Evolutionary conservation across 352 stramenopile genomes (phyloP).

Genomic region (Phytophthora nicotianae): DNA sequence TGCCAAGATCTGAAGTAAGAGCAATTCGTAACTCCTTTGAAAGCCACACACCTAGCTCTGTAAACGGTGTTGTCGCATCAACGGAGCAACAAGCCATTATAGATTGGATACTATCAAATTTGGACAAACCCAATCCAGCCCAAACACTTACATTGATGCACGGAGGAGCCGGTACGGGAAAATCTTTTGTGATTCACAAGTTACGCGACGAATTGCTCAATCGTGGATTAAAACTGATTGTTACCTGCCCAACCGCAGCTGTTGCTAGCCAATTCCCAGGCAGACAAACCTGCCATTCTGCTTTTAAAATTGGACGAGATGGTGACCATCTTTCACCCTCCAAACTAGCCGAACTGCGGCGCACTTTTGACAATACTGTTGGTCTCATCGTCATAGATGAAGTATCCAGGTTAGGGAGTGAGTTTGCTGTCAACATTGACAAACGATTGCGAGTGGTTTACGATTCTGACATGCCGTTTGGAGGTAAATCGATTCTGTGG

Average conservation of each 20-base stretch:
- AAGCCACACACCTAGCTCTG: no score
- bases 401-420: conserved; percentile 8
- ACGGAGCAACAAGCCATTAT: conserved; percentile 1
- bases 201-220: background rate
- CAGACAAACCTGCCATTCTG: conserved; percentile 2
- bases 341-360: conserved; percentile 3
- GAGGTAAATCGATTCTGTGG: background rate
- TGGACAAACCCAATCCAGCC: background rate
- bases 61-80: background rate
- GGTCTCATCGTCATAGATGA: conserved; percentile 1
- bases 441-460: conserved; percentile 3
- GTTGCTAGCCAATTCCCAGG: conserved; percentile 9
- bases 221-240: background rate
- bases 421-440: conserved; percentile 8
- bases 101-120: background rate
- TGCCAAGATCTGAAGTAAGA: no score
- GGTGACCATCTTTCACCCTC: background rate
- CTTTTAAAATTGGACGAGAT: conserved; percentile 7
- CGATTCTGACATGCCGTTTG: conserved; percentile 7
- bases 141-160: conserved; percentile 7
- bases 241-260: conserved; percentile 3
- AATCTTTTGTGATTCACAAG: conserved; percentile 3
- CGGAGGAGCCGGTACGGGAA: conserved; percentile 4
- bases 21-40: no score
- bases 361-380: conserved; percentile 1